These are phyloP conservation scores for Globisporangium carolinianum DNA, from an alignment of 352 stramenopile species.

Conservation along the genomic window DNA sequence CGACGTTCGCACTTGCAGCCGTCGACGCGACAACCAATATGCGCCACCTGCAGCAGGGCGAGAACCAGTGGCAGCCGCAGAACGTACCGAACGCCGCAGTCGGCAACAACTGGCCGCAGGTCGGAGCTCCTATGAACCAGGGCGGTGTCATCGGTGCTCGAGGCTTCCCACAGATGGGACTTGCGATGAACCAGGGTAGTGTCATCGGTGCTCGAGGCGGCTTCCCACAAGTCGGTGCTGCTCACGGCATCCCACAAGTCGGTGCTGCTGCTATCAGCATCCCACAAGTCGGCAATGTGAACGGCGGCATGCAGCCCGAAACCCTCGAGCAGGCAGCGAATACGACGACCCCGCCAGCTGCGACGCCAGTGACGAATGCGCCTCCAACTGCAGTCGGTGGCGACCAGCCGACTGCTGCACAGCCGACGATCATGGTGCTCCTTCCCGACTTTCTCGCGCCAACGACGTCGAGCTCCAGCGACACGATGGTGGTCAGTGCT, in stretches of 20 bases:
- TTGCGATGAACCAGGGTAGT: too few species aligned
- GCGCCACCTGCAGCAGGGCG: too few species aligned
- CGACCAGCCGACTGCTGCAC: constrained; percentile 11
- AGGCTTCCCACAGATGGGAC: too few species aligned
- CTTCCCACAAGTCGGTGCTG: constrained; percentile 10
- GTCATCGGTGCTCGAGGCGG: too few species aligned
- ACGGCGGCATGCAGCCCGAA: too few species aligned
- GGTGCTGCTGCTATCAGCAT: neutral
- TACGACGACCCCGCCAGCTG: neutral
- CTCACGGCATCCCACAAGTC: constrained; percentile 7
- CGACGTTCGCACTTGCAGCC: constrained; percentile 1
- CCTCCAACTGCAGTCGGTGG: constrained; percentile 11
- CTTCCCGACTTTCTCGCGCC: constrained; percentile 39
- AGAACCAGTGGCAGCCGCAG: too few species aligned
- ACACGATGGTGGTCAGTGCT: constrained; percentile 32
- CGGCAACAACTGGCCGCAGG: too few species aligned
- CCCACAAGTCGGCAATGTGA: too few species aligned
- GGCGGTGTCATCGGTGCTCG: too few species aligned
- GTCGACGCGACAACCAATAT: neutral
- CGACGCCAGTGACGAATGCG: neutral
- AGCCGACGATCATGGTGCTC: constrained; percentile 53
- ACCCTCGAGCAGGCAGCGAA: constrained; percentile 3
- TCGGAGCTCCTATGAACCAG: too few species aligned
- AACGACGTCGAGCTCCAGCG: constrained; percentile 29
- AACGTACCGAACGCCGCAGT: too few species aligned